Conservation (phyloP, 306 rosid genomes). For the Sphenostylis stenocarpa region DNA sequence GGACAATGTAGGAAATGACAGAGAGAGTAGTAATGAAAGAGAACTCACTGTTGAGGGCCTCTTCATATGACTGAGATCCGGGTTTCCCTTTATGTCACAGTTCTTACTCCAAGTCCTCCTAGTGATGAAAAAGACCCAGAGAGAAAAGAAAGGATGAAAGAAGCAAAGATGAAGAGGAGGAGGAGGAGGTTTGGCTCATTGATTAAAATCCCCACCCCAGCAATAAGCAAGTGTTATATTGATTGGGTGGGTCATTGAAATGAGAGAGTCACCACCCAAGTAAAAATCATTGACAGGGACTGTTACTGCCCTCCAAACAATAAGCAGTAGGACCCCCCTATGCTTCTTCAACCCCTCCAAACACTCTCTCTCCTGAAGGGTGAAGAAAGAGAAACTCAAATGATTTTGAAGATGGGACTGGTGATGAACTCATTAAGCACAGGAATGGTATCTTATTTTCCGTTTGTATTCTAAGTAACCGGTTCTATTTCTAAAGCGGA, state of each 20-base stretch:
- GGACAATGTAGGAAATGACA: constrained; percentile 9
- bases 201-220: constrained; percentile 27
- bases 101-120: neutral
- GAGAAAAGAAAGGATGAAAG: neutral
- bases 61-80: constrained; percentile 72
- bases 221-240: constrained; percentile 36
- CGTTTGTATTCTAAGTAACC: neutral
- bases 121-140: constrained; percentile 27
- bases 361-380: neutral
- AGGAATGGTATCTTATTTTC: constrained; percentile 10
- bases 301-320: constrained; percentile 63
- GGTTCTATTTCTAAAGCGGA: constrained; percentile 29
- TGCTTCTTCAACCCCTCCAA: neutral
- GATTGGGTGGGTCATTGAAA: constrained; percentile 56
- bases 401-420: constrained; percentile 31
- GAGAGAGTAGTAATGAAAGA: neutral
- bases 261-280: constrained; percentile 43
- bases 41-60: constrained; percentile 57
- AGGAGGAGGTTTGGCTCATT: constrained; percentile 14
- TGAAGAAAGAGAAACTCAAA: constrained; percentile 26
- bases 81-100: constrained; percentile 28
- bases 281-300: constrained; percentile 64
- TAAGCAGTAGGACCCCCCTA: constrained; percentile 55
- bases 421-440: constrained; percentile 23
- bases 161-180: constrained; percentile 8